Base-by-base conservation (phyloP, 2,329 filamentous ascomycete species). In the Colletotrichum salicis region DNA sequence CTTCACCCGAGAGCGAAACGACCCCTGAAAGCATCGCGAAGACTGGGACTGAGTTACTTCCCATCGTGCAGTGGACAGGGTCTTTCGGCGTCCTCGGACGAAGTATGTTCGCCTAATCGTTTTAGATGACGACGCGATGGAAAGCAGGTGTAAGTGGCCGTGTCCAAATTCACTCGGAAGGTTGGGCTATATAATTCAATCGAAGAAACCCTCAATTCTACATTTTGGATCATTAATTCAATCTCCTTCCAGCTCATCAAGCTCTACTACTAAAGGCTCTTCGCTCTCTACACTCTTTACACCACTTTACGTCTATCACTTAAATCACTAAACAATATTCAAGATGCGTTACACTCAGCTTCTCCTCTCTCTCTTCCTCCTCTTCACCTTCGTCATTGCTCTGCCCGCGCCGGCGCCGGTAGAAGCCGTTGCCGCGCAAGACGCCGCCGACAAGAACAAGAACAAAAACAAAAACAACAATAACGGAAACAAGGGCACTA, bases 81-180 rank as follows among this genome's bases (percentile, higher is more conserved):
- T 59, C 29, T 37, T 37, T 37, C 58, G 58, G 54, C 13, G 27
- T 41, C 24, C 29, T 69, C 45, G 29, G 55, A 51, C 5, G 45
- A 61, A 22, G 66, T 64, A 55, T 64, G 51, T 51, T 29, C 52
- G 59, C 13, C 59, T 35, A 56, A 8, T 19, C 12, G 59, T 64
- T 60, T 70, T 64, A 71, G 65, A 71, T 55, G 59, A 56, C 55
- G 66, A 64, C 65, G 59, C 54, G 19, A 45, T 27, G 59, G 41
- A 64, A 37, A 35, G 11, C 33, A 31, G 24, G 22, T 12, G 45
- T 7, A 59, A 12, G 33, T 12, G 19, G 41, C 13, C 15, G 27
- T 35, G 41, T 54, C 15, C 55, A 11, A 29, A n/a, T 54, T 60
- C 27, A 19, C 45, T 54, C 33, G 59, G 22, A 4, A n/a, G 22